Evolutionary conservation across 805 yeast genomes (phyloP).

Genomic region (Candida golubevii): DNA sequence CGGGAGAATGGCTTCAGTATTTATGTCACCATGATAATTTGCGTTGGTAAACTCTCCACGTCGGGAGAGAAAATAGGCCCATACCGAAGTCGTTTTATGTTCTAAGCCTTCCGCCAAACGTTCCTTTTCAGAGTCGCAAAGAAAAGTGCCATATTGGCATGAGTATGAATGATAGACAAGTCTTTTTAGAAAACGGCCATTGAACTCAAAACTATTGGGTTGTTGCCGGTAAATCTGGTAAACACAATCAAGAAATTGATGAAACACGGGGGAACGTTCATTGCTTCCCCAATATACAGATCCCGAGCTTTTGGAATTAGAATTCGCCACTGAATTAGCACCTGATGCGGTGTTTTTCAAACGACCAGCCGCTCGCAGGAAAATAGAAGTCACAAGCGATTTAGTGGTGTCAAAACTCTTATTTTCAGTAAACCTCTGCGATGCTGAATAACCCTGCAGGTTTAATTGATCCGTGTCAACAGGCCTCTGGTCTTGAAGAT

Average conservation of each 20-base stretch:
- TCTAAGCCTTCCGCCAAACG: slow-evolving; percentile 31
- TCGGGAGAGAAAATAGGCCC: slow-evolving; percentile 90
- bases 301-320: slow-evolving; percentile 12
- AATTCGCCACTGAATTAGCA: too few relatives aligned
- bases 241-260: slow-evolving; percentile 87
- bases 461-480: too few relatives aligned
- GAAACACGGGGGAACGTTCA: slow-evolving; percentile 78
- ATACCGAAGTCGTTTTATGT: slow-evolving; percentile 65
- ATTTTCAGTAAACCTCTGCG: too few relatives aligned
- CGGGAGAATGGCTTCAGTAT: slow-evolving; percentile 46
- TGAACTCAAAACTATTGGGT: slow-evolving; percentile 76
- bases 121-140: slow-evolving; percentile 72
- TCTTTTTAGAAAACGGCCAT: slow-evolving; percentile 81
- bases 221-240: slow-evolving; percentile 72
- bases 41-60: slow-evolving; percentile 62
- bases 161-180: slow-evolving; percentile 84
- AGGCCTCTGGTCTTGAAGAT: too few relatives aligned
- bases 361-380: slow-evolving; percentile 37
- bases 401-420: slow-evolving; percentile 10
- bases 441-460: too few relatives aligned
- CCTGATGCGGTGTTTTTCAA: slow-evolving; percentile 35
- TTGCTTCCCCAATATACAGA: slow-evolving; percentile 34
- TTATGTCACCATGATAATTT: slow-evolving; percentile 33
- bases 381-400: slow-evolving; percentile 32
- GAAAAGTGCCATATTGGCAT: slow-evolving; percentile 91